Percentiles rank a stretch among this genome's conserved stretches.
These are phyloP conservation scores for Nasturtium officinale DNA, from an alignment of 345 rosid genomes.

Conservation along the genomic window DNA sequence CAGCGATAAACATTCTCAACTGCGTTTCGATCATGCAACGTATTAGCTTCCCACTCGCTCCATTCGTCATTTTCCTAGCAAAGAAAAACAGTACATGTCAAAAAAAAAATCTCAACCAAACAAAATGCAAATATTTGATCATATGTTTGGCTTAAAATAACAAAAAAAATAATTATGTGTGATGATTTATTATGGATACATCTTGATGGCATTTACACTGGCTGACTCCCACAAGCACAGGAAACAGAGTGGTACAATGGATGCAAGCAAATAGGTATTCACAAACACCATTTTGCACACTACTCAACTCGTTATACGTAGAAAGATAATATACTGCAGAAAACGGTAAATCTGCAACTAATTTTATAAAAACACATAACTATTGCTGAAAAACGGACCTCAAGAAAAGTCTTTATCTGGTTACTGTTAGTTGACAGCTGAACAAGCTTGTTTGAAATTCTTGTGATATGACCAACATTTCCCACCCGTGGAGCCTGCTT, in stretches of 20 bases:
- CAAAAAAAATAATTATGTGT: not conserved
- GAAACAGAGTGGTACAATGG: conserved; percentile 12
- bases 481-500: conserved; percentile 87
- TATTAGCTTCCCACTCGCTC: conserved; percentile 78
- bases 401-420: conserved; percentile 64
- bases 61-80: conserved; percentile 74
- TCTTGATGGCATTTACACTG: conserved; percentile 6
- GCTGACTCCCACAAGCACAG: not conserved
- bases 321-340: not conserved
- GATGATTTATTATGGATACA: not conserved
- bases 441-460: conserved; percentile 82
- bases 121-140: conserved; percentile 17
- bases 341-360: not conserved
- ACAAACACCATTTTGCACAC: conserved; percentile 1
- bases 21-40: conserved; percentile 76
- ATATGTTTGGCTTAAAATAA: conserved; percentile 9
- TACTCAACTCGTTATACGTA: not conserved
- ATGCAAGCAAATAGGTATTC: conserved; percentile 1
- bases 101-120: not conserved
- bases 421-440: conserved; percentile 69
- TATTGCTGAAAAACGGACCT: conserved; percentile 54
- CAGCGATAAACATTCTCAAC: conserved; percentile 92
- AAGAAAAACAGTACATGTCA: not conserved
- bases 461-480: conserved; percentile 84
- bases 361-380: not conserved